phyloP scores from a whole-genome alignment of 192 early-diverging fungal genomes.

The Ambispora gerdemannii region DNA sequence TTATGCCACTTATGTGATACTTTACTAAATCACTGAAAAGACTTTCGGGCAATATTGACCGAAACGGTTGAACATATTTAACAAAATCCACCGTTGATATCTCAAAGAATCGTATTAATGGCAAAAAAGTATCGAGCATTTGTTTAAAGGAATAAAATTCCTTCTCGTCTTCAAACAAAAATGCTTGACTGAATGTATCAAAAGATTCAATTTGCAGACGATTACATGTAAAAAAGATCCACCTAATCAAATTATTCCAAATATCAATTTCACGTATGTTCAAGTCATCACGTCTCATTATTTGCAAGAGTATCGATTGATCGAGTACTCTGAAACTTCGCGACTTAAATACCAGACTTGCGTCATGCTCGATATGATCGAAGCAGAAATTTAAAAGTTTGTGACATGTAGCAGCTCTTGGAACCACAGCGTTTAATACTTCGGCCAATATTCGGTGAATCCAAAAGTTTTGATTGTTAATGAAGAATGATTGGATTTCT shows the following conservation, averaged over 20 bases:
- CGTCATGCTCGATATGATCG: neutral
- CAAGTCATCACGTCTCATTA: neutral
- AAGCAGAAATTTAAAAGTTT: neutral
- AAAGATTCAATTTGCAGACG: no score
- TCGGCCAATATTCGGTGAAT: neutral
- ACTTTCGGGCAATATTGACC: neutral
- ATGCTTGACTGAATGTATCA: neutral
- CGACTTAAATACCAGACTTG: neutral
- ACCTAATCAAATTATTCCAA: neutral
- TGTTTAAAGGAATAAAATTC: neutral
- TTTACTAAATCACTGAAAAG: neutral
- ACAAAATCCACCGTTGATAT: neutral
- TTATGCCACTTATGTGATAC: neutral
- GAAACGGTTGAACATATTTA: neutral
- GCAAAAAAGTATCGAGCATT: neutral
- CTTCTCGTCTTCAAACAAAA: neutral
- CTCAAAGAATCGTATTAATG: neutral
- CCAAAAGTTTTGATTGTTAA: neutral
- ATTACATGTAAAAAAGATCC: no score
- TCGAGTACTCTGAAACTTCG: neutral
- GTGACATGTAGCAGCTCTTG: neutral
- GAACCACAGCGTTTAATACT: neutral
- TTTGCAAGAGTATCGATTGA: neutral
- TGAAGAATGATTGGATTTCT: neutral
- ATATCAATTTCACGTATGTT: neutral